Evolutionary conservation across 768 basidiomycete species (phyloP).

Genomic region (Mycena rebaudengoi): DNA sequence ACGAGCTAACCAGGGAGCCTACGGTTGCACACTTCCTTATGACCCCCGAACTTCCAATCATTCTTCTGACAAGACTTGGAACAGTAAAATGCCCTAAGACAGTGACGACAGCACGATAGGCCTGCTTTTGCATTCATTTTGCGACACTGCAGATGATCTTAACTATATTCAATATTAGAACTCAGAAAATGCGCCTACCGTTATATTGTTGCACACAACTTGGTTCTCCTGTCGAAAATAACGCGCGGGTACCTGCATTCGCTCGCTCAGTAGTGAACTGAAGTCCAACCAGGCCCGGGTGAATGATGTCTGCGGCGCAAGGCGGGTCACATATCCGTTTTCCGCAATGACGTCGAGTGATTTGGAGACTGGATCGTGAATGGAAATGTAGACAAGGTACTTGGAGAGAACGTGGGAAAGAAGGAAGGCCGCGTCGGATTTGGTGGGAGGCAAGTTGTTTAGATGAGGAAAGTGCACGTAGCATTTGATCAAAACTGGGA

Average conservation of each 20-base stretch:
- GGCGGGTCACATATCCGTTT: neutral
- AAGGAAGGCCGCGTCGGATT: neutral
- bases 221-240: neutral
- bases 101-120: neutral
- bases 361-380: neutral
- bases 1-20: no score
- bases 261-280: neutral
- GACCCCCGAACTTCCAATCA: neutral
- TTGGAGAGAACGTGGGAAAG: neutral
- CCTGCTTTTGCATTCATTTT: neutral
- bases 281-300: neutral
- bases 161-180: neutral
- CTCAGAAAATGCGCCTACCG: neutral
- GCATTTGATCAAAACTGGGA: slow-evolving; percentile 5
- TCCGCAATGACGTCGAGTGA: slow-evolving; percentile 1
- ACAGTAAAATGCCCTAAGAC: neutral
- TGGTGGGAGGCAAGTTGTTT: neutral
- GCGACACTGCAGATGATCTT: neutral
- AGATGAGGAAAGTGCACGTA: neutral
- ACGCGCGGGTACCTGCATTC: neutral
- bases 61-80: neutral
- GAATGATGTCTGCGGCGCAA: neutral
- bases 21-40: no score
- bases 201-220: neutral
- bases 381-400: neutral